phyloP scores from a whole-genome alignment of 2,329 filamentous ascomycete genomes.

The Stemphylium beticola region DNA sequence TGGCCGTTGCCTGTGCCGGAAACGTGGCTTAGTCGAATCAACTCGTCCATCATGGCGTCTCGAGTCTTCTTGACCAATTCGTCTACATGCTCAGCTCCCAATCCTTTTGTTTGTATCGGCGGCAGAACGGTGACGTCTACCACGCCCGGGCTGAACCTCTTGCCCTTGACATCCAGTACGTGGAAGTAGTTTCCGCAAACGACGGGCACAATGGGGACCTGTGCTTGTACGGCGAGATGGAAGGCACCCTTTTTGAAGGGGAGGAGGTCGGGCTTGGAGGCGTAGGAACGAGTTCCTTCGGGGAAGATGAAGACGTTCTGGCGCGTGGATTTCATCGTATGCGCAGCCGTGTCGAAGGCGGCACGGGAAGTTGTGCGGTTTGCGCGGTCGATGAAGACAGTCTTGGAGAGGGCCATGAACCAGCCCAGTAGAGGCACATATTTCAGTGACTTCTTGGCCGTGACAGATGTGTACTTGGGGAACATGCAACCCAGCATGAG shows the following conservation, averaged over 20 bases:
- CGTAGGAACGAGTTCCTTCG: conserved; percentile 92
- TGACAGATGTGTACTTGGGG: conserved; percentile 89
- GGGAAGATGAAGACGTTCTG: conserved; percentile 84
- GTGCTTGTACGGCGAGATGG: conserved; percentile 91
- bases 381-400: conserved; percentile 92
- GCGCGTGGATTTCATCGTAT: conserved; percentile 72
- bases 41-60: conserved; percentile 47
- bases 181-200: conserved; percentile 59
- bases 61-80: conserved; percentile 38
- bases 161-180: conserved; percentile 54
- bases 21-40: conserved; percentile 42
- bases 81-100: conserved; percentile 45
- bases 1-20: conserved; percentile 30
- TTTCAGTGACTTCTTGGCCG: conserved; percentile 85
- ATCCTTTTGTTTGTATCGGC: conserved; percentile 45
- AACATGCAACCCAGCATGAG: conserved; percentile 89
- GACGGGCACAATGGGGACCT: conserved; percentile 89
- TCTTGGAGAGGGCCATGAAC: conserved; percentile 86
- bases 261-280: conserved; percentile 77
- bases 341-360: conserved; percentile 82
- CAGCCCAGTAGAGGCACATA: conserved; percentile 85
- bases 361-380: conserved; percentile 82
- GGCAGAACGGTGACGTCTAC: conserved; percentile 62
- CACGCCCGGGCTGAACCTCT: conserved; percentile 50
- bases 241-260: conserved; percentile 99